phyloP scores from a whole-genome alignment of 768 basidiomycete genomes.

The Podaxis rugospora region DNA sequence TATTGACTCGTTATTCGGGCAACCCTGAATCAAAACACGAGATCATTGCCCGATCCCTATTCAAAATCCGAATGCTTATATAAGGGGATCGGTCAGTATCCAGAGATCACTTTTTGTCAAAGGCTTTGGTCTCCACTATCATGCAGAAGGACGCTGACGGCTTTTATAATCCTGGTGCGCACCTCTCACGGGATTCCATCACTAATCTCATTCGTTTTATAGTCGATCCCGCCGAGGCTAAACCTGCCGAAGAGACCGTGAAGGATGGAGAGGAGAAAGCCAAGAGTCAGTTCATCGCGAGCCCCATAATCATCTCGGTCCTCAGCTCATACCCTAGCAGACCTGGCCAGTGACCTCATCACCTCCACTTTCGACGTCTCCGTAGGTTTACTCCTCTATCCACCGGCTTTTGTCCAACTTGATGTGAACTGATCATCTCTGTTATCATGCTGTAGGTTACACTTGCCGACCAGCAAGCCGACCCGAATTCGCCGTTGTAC shows the following conservation, averaged over 20 bases:
- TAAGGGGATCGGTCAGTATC: no score
- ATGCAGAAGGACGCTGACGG: conserved; percentile 80
- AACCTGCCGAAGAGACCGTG: conserved; percentile 21
- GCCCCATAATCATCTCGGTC: background rate
- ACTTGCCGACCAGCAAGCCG: conserved; percentile 91
- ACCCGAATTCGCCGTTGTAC: conserved; percentile 93
- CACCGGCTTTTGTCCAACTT: conserved; percentile 4
- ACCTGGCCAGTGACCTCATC: conserved; percentile 54
- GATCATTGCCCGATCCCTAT: no score
- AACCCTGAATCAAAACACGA: no score
- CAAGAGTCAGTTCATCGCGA: background rate
- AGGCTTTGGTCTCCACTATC: background rate
- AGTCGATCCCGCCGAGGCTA: conserved; percentile 6
- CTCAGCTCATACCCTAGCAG: conserved; percentile 14
- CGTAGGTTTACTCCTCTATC: conserved; percentile 36
- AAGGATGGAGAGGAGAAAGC: conserved; percentile 19
- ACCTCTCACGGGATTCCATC: conserved; percentile 6
- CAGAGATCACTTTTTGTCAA: no score
- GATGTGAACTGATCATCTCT: background rate
- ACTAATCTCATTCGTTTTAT: background rate
- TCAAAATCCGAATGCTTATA: no score
- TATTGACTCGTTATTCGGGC: no score
- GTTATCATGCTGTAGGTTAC: conserved; percentile 61
- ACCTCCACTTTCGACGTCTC: conserved; percentile 81
- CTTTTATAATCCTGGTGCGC: conserved; percentile 63